These are phyloP conservation scores for Phytophthora meadii DNA, from an alignment of 352 stramenopile species.

Conservation along the genomic window DNA sequence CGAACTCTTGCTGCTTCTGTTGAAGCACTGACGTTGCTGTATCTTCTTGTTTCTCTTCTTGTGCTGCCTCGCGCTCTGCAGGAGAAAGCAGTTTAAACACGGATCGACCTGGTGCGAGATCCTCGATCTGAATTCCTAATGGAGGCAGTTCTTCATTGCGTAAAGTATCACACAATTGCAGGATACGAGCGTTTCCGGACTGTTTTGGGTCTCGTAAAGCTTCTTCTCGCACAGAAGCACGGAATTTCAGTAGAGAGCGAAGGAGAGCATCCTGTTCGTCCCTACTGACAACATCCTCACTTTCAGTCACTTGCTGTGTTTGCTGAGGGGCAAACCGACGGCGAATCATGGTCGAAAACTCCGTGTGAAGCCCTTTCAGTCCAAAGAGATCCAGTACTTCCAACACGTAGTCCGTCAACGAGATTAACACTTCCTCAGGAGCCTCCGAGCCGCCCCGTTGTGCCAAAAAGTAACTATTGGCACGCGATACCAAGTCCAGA, in stretches of 20 bases:
- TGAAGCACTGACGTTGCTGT: constrained; percentile 11
- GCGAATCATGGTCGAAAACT: constrained; percentile 55
- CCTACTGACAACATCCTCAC: constrained; percentile 11
- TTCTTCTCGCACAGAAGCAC: constrained; percentile 61
- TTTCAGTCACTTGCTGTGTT: constrained; percentile 4
- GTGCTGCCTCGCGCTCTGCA: constrained; percentile 40
- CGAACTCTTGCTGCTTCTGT: constrained; percentile 65
- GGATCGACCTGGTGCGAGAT: constrained; percentile 65
- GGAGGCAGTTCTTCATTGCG: constrained; percentile 62
- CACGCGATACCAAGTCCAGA: constrained; percentile 69
- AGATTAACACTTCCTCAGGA: constrained; percentile 65
- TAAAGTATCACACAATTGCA: constrained; percentile 68
- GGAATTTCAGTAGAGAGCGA: constrained; percentile 65
- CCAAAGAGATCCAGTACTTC: constrained; percentile 77
- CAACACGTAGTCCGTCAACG: constrained; percentile 68
- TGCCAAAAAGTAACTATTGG: constrained; percentile 66
- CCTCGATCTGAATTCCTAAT: constrained; percentile 74
- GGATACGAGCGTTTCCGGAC: constrained; percentile 48
- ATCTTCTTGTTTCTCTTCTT: constrained; percentile 15
- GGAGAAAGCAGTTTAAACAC: constrained; percentile 64
- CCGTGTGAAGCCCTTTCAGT: constrained; percentile 52
- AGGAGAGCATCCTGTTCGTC: constrained; percentile 51
- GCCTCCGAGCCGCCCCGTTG: constrained; percentile 32
- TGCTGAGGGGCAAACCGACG: constrained; percentile 37
- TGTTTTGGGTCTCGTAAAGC: constrained; percentile 57